Conservation (phyloP, 768 basidiomycete genomes). For the Leccinum variicolor region DNA sequence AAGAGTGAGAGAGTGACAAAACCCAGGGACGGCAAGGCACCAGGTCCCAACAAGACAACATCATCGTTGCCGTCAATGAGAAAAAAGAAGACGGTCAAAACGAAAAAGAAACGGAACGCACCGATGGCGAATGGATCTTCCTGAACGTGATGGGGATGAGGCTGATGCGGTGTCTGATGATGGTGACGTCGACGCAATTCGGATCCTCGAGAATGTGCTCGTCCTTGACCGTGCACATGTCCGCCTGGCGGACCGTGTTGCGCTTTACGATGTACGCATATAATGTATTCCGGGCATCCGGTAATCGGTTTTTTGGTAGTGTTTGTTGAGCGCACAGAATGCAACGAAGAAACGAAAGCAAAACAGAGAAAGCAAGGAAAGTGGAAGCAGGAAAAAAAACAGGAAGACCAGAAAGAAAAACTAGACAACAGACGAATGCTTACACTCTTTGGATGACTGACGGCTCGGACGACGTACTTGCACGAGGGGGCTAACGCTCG, state of each 20-base stretch:
- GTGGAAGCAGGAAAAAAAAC: not conserved
- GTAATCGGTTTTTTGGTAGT: not conserved
- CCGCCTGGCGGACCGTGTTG: not conserved
- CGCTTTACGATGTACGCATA: not conserved
- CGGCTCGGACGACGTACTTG: not conserved
- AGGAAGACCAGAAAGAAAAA: not conserved
- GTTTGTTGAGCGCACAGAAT: not conserved
- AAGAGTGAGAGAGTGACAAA: not conserved
- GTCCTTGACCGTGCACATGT: not conserved
- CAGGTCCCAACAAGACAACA: not conserved
- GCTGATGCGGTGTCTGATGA: not conserved
- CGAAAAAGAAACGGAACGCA: not conserved
- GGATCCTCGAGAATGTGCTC: constrained; percentile 4
- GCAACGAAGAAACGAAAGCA: not conserved
- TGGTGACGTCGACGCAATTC: constrained; percentile 10
- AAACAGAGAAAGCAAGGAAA: not conserved
- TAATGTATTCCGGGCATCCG: not conserved
- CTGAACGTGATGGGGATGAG: not conserved
- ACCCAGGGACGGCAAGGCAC: not conserved
- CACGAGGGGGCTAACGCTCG: not conserved
- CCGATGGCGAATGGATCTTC: constrained; percentile 7
- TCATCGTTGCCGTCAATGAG: not conserved
- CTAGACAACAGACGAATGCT: not conserved
- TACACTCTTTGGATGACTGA: constrained; percentile 14
- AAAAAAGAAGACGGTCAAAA: not conserved